Conservation (phyloP, 257 asterid genomes). For the Petunia secreta region DNA sequence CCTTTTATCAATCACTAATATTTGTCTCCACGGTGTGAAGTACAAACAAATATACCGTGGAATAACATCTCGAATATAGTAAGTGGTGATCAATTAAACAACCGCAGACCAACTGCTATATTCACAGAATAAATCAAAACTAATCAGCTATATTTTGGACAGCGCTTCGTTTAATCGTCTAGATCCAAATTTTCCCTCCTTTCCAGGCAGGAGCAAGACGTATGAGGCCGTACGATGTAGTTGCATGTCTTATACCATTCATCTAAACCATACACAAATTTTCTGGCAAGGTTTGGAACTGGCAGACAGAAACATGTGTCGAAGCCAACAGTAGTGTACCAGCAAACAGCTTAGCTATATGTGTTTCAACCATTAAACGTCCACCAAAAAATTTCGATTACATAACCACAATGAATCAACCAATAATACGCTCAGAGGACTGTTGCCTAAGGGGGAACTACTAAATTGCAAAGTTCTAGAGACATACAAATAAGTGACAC, state of each 20-base stretch:
- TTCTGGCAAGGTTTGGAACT: background rate
- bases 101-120: no score
- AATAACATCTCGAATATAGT: no score
- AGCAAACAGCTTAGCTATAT: no score
- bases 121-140: no score
- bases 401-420: background rate
- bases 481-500: constrained; percentile 43
- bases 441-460: constrained; percentile 20
- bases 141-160: no score
- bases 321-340: no score
- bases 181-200: background rate
- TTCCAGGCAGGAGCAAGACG: background rate
- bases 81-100: no score
- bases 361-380: background rate
- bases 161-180: no score
- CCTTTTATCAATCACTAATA: no score
- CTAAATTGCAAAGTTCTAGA: constrained; percentile 28
- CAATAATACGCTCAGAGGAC: background rate
- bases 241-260: background rate
- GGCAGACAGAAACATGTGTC: background rate
- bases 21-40: no score
- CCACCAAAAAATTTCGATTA: constrained; percentile 20
- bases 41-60: no score
- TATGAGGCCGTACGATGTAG: background rate
- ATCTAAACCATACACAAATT: background rate